Evolutionary conservation across 208 protist species (phyloP), one percentile per base, ranked within the genome.

Genomic region (Trichomonas vaginalis): DNA sequence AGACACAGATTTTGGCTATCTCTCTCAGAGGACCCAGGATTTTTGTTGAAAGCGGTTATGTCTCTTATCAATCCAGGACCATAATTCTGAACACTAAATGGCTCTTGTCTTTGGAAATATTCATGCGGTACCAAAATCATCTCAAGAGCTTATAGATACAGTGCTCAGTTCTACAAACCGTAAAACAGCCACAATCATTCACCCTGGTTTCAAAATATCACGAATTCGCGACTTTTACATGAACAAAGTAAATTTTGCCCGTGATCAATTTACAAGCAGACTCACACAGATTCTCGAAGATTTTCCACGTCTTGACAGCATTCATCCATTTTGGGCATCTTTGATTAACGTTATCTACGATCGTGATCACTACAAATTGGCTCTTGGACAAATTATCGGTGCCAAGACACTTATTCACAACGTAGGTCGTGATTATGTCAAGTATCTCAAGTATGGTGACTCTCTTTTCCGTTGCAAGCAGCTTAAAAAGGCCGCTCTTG

Each of bases 331-430:
- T 97, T 99, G 99, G 97, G 98, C 98, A 9, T 99, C 99, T 96
- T 97, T 99, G 47, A 99, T 99, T 97, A 99, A 99, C 97, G 99
- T 99, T 37, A 97, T 99, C 6, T 99, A 99, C 97, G 99, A 99
- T 97, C 97, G 98, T 37, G 99, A 99, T 96, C 99, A 99, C 97
- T 99, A 99, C 98, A 99, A 99, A 97, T 97, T 99, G 17, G 99
- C 99, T 0, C 97, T 99, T 49, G 48, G 56, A 49, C 95, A 95
- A 51, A 49, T 95, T 17, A 46, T 8, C 37, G 45, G 42, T 23
- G 45, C 49, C 39, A 39, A 37, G 10, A 10, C 79, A 23, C 9
- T 86, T 15, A 40, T 95, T 46, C 97, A 97, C 14, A 96, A 97
- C 10, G 46, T 97, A 46, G 96, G 96, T 9, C 95, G 95, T 21